A percentile compares a stretch with the other conserved stretches of the same genome.
phyloP scores from a whole-genome alignment of 306 rosid species.

The Senna tora region DNA sequence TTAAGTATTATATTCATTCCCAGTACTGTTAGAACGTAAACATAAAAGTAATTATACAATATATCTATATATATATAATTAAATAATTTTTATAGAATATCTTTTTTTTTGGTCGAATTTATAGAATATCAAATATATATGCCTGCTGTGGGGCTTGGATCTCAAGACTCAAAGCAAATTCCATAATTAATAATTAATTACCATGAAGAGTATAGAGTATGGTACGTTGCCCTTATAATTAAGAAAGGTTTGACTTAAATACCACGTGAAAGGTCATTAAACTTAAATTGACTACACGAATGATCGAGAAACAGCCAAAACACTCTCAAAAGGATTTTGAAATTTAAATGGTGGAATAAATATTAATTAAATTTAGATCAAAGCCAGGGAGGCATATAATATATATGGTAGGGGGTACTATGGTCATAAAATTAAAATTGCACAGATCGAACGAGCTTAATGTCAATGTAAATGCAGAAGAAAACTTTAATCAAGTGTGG shows the following conservation, averaged over 20 bases:
- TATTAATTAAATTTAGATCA: conserved; percentile 19
- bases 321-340: conserved; percentile 17
- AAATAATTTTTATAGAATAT: no score
- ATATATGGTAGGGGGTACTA: conserved; percentile 1
- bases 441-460: background rate
- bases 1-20: background rate
- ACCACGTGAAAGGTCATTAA: conserved; percentile 17
- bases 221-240: conserved; percentile 7
- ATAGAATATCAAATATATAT: no score
- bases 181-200: background rate
- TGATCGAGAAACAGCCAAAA: conserved; percentile 8
- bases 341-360: no score
- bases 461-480: background rate
- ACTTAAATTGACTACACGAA: background rate
- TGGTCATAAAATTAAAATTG: conserved; percentile 18
- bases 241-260: conserved; percentile 11
- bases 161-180: conserved; percentile 21
- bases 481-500: background rate
- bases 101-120: no score
- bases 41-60: no score
- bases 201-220: background rate
- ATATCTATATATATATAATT: no score
- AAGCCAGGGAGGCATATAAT: background rate
- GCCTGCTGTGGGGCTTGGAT: background rate
- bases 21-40: background rate